phyloP scores from a whole-genome alignment of 352 stramenopile species.

The Pythium aristosporum region DNA sequence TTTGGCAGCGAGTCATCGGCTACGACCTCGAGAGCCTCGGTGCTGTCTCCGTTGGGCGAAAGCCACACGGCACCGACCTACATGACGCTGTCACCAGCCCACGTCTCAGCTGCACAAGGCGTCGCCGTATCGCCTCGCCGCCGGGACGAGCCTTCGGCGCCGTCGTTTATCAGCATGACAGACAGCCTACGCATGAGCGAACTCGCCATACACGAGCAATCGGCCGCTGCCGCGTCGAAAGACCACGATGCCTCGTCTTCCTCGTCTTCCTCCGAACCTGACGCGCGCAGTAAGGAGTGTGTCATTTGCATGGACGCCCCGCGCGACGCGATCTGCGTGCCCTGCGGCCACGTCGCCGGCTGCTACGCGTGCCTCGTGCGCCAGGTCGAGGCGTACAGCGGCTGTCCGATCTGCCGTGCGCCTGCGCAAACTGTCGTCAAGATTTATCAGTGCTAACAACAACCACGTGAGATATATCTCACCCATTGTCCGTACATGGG shows the following conservation, averaged over 20 bases:
- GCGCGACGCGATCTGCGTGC: constrained; percentile 59
- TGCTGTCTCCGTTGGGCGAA: constrained; percentile 10
- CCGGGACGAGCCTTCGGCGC: constrained; percentile 18
- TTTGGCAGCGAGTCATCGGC: constrained; percentile 4
- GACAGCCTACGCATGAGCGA: constrained; percentile 8
- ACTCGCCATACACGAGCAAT: constrained; percentile 20
- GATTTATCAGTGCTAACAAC: constrained; percentile 34
- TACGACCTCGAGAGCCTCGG: background rate
- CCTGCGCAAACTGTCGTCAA: constrained; percentile 41
- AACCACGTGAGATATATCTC: background rate
- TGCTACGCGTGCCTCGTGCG: constrained; percentile 48
- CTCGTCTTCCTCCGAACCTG: background rate
- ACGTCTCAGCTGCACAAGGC: constrained; percentile 1
- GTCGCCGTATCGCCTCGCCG: constrained; percentile 7
- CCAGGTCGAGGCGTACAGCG: constrained; percentile 28
- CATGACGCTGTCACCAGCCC: constrained; percentile 4
- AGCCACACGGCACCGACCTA: background rate
- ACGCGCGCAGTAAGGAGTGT: constrained; percentile 33
- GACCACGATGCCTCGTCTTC: background rate
- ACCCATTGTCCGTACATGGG: background rate
- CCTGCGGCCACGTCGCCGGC: constrained; percentile 60
- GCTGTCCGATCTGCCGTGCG: constrained; percentile 49
- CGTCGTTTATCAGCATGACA: constrained; percentile 14
- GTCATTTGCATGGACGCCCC: constrained; percentile 56
- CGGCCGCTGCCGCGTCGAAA: background rate